Evolutionary conservation across 306 rosid species (phyloP).

Genomic region (Cyamopsis tetragonoloba): DNA sequence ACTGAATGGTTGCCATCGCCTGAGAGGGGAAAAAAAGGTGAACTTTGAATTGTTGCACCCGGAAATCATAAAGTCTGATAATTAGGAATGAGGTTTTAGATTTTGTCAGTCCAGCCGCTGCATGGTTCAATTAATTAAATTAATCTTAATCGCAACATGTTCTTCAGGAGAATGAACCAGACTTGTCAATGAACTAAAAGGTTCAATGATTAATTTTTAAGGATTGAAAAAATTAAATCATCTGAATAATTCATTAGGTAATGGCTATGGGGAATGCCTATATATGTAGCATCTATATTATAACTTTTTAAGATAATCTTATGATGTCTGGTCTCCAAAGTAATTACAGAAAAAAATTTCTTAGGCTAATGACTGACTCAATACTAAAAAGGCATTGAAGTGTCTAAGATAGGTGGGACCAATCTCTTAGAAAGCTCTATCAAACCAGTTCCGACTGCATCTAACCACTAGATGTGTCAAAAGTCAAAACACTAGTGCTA

Average conservation of each 20-base stretch:
- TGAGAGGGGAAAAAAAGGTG: constrained; percentile 20
- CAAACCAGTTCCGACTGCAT: too few relatives aligned
- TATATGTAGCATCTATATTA: neutral
- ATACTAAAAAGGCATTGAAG: constrained; percentile 10
- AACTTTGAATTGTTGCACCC: constrained; percentile 20
- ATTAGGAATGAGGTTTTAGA: neutral
- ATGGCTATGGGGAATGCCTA: constrained; percentile 1
- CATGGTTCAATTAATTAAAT: neutral
- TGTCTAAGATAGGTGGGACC: constrained; percentile 22
- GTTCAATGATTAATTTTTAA: constrained; percentile 16
- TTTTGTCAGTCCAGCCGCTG: neutral
- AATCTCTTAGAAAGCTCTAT: too few relatives aligned
- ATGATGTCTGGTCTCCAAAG: neutral
- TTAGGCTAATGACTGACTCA: neutral
- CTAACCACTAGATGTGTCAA: too few relatives aligned
- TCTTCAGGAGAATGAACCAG: neutral
- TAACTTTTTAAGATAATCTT: too few relatives aligned
- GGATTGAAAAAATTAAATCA: neutral
- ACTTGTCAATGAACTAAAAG: constrained; percentile 16
- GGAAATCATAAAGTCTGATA: neutral
- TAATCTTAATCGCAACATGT: neutral
- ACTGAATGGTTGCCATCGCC: constrained; percentile 26
- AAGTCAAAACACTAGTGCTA: too few relatives aligned
- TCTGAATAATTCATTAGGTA: neutral
- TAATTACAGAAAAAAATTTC: constrained; percentile 6